Percentiles rank a stretch among this genome's conserved stretches.
Conservation (phyloP, 108 stramenopile genomes). For the Conticribra guillardii region DNA sequence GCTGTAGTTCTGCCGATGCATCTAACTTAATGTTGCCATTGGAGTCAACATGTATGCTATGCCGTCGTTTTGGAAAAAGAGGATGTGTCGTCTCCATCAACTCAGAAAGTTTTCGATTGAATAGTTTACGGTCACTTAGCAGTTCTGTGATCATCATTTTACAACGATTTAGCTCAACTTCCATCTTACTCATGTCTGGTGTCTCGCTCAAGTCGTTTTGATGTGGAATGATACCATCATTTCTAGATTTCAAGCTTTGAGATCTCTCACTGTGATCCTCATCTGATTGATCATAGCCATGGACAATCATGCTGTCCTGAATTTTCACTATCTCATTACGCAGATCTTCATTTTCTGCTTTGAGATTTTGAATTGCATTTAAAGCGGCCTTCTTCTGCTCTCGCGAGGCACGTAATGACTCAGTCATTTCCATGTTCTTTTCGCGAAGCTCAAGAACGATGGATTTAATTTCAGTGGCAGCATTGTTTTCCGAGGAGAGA, state of each 20-base stretch:
- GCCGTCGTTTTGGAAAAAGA: background rate
- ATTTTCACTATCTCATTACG: slow-evolving; percentile 1
- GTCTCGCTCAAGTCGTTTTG: background rate
- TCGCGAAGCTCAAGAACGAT: slow-evolving; percentile 24
- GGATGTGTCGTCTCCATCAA: slow-evolving; percentile 5
- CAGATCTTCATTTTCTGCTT: slow-evolving; percentile 27
- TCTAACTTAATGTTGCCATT: background rate
- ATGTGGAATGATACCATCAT: slow-evolving; percentile 12
- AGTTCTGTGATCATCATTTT: slow-evolving; percentile 20
- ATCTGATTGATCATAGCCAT: background rate
- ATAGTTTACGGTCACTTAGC: slow-evolving; percentile 13
- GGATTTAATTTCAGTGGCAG: slow-evolving; percentile 22
- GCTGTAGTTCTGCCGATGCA: background rate
- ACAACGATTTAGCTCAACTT: slow-evolving; percentile 18
- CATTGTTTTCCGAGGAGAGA: slow-evolving; percentile 19
- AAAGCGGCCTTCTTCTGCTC: slow-evolving; percentile 26
- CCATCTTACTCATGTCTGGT: background rate
- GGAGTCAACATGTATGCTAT: background rate
- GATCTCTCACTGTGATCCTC: background rate
- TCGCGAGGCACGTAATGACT: slow-evolving; percentile 12
- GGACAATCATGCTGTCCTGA: background rate
- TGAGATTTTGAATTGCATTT: slow-evolving; percentile 20
- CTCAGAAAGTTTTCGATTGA: slow-evolving; percentile 9
- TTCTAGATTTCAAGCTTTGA: background rate
- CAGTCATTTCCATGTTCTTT: slow-evolving; percentile 25